These are phyloP conservation scores for Hylodesmum podocarpum DNA, from an alignment of 306 rosid species.

Conservation along the genomic window DNA sequence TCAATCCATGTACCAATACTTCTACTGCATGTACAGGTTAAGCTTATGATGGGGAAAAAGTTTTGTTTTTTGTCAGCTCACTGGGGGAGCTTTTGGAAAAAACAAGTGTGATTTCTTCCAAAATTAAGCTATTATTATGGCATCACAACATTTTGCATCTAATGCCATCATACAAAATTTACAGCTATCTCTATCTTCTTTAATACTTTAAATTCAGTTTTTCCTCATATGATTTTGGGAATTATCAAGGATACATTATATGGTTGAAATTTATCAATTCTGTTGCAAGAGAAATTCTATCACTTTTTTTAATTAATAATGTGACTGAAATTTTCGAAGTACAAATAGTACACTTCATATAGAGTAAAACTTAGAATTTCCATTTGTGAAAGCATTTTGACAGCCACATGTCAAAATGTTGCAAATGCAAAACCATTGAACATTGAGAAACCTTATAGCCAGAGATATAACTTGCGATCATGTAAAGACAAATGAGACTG, in stretches of 20 bases:
- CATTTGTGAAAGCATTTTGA: background rate
- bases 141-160: background rate
- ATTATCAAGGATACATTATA: background rate
- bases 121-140: background rate
- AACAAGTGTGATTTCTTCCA: background rate
- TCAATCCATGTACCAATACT: background rate
- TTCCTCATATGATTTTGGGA: background rate
- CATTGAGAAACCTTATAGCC: background rate
- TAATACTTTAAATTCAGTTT: background rate
- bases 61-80: background rate
- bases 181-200: background rate
- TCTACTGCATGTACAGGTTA: background rate
- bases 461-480: slow-evolving; percentile 9
- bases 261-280: background rate
- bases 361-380: slow-evolving; percentile 10
- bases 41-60: background rate
- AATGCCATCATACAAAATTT: slow-evolving; percentile 1
- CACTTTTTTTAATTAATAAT: background rate
- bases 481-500: slow-evolving; percentile 6
- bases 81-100: background rate
- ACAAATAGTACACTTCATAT: background rate
- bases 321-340: background rate
- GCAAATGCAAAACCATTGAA: background rate
- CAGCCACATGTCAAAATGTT: background rate
- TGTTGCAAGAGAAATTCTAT: background rate